These are phyloP conservation scores for Collybia sp. DNA, from an alignment of 768 basidiomycete genomes.

Conservation along the genomic window DNA sequence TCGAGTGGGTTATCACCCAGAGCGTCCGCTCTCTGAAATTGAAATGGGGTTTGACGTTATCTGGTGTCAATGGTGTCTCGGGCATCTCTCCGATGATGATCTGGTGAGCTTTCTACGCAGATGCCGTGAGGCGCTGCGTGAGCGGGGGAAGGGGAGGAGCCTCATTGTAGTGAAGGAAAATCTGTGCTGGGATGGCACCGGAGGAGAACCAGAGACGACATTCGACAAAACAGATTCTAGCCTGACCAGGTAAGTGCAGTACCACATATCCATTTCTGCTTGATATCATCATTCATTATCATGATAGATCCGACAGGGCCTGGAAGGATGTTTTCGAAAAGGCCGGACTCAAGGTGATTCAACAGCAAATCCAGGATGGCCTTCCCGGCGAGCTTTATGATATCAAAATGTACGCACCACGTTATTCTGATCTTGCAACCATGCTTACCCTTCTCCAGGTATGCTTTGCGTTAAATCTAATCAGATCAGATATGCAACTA, in stretches of 20 bases:
- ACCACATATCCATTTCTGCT: too few species aligned
- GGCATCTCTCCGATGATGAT: constrained; percentile 75
- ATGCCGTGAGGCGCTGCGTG: constrained; percentile 55
- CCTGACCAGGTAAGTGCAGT: constrained; percentile 71
- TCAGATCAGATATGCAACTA: too few species aligned
- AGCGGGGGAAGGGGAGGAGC: constrained; percentile 35
- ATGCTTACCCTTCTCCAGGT: too few species aligned
- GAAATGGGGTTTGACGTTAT: constrained; percentile 79
- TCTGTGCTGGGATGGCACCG: constrained; percentile 54
- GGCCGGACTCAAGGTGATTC: constrained; percentile 68
- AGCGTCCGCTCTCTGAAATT: constrained; percentile 38
- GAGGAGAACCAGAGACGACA: constrained; percentile 43
- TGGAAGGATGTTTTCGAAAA: constrained; percentile 75
- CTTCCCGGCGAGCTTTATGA: constrained; percentile 76
- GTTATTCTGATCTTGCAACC: too few species aligned
- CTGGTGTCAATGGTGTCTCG: constrained; percentile 98
- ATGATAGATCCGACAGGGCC: constrained; percentile 68
- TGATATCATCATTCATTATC: constrained; percentile 1
- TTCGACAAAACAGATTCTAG: constrained; percentile 90
- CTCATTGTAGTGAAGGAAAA: constrained; percentile 93
- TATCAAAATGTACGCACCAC: constrained; percentile 87
- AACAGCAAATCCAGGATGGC: constrained; percentile 78
- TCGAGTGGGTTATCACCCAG: constrained; percentile 59
- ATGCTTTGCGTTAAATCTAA: constrained; percentile 43
- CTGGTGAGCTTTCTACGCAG: constrained; percentile 73